Conservation (phyloP, 2,329 filamentous ascomycete genomes). For the Arthrinium puccinioides region DNA sequence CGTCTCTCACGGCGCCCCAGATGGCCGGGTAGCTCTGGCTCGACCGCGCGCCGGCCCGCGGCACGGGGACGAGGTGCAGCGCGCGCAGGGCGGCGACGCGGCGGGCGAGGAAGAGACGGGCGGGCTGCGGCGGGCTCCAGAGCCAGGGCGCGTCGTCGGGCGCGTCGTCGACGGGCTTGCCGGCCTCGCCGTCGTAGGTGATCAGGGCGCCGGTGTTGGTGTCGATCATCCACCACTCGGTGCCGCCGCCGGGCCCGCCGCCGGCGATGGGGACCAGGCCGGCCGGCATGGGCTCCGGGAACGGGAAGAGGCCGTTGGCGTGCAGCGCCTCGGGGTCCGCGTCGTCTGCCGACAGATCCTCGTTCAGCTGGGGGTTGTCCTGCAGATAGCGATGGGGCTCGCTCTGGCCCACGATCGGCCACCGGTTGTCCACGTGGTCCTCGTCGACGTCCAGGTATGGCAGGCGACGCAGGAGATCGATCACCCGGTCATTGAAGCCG, state of each 20-base stretch:
- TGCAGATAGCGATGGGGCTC: not conserved
- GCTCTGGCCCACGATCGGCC: not conserved
- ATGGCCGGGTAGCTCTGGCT: not conserved
- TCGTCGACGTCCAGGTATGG: not conserved
- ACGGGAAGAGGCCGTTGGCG: too few species aligned
- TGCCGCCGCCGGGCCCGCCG: not conserved
- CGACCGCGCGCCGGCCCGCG: not conserved
- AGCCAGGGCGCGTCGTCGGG: not conserved
- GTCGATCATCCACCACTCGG: not conserved
- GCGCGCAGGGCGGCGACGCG: not conserved
- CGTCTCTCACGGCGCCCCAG: not conserved
- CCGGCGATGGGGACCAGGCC: not conserved
- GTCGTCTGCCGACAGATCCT: too few species aligned
- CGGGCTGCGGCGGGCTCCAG: not conserved
- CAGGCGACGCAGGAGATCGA: not conserved
- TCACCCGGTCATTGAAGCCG: not conserved
- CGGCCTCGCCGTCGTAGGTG: not conserved
- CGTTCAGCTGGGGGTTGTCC: not conserved
- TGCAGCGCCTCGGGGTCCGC: not conserved
- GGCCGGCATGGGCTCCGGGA: not conserved
- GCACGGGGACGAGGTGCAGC: not conserved
- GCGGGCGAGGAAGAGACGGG: not conserved
- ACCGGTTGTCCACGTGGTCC: not conserved
- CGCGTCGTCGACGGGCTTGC: not conserved
- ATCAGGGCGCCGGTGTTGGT: not conserved